Percentiles rank a stretch among this genome's conserved stretches.
Conservation (phyloP, 805 yeast genomes). For the Sungouiozyma intestinalis region DNA sequence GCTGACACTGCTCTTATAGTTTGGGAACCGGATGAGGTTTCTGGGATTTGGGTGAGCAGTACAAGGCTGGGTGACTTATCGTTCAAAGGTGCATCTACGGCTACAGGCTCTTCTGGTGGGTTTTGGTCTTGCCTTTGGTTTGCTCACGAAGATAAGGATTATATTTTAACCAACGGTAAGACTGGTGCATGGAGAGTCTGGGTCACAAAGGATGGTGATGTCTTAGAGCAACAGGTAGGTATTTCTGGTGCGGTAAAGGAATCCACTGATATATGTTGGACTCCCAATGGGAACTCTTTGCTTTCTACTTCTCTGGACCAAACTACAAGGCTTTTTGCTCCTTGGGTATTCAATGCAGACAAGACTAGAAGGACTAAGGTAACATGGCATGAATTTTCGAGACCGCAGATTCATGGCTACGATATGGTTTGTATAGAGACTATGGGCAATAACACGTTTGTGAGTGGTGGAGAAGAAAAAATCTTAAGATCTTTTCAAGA, state of each 20-base stretch:
- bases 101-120: constrained; percentile 87
- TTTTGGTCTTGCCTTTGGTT: constrained; percentile 70
- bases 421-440: constrained; percentile 80
- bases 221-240: constrained; percentile 42
- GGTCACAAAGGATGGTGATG: constrained; percentile 30
- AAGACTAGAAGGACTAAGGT: constrained; percentile 21
- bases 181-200: constrained; percentile 91
- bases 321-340: constrained; percentile 76
- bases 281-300: constrained; percentile 52
- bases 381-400: constrained; percentile 84
- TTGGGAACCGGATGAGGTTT: constrained; percentile 80
- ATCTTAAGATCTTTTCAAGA: constrained; percentile 79
- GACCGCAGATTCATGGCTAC: constrained; percentile 98
- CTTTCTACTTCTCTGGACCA: constrained; percentile 82
- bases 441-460: constrained; percentile 51
- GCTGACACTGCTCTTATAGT: constrained; percentile 90
- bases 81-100: constrained; percentile 94
- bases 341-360: constrained; percentile 36
- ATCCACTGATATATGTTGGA: constrained; percentile 75
- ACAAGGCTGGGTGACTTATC: constrained; percentile 83
- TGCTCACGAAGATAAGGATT: constrained; percentile 30
- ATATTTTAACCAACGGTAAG: constrained; percentile 72
- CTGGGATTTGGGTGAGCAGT: constrained; percentile 84
- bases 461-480: constrained; percentile 95
- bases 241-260: constrained; percentile 68